Conservation (phyloP, 352 stramenopile genomes). For the Globisporangium irregulare region DNA sequence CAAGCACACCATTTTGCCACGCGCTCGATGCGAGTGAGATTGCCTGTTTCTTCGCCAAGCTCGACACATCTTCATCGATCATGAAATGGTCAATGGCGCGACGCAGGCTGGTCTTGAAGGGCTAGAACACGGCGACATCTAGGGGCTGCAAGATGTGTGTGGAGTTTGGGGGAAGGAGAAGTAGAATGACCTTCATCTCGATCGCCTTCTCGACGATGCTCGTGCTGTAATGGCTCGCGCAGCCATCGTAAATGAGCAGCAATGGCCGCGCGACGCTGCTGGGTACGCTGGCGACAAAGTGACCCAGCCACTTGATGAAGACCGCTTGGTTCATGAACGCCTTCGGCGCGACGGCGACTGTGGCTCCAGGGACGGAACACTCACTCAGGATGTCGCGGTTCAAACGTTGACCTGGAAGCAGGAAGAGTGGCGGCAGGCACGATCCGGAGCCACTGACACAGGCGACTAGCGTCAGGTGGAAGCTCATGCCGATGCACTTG, state of each 20-base stretch:
- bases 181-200: neutral
- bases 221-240: neutral
- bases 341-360: slow-evolving; percentile 1
- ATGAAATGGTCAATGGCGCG: neutral
- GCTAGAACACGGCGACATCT: neutral
- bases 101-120: neutral
- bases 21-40: neutral
- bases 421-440: neutral
- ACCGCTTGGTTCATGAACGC: neutral
- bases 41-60: slow-evolving; percentile 5
- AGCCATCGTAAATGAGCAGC: slow-evolving; percentile 3
- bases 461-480: slow-evolving; percentile 11
- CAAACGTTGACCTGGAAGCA: slow-evolving; percentile 2
- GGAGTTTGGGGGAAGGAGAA: neutral
- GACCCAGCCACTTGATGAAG: neutral
- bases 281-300: neutral
- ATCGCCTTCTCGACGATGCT: neutral
- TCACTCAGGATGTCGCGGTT: slow-evolving; percentile 11
- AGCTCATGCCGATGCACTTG: neutral
- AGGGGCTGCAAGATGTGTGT: neutral
- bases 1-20: neutral
- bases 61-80: neutral
- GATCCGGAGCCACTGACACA: neutral
- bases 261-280: neutral
- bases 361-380: neutral